Evolutionary conservation across 805 yeast species (phyloP), one percentile per base, ranked within the genome.

Genomic region (Lipomyces sp.): DNA sequence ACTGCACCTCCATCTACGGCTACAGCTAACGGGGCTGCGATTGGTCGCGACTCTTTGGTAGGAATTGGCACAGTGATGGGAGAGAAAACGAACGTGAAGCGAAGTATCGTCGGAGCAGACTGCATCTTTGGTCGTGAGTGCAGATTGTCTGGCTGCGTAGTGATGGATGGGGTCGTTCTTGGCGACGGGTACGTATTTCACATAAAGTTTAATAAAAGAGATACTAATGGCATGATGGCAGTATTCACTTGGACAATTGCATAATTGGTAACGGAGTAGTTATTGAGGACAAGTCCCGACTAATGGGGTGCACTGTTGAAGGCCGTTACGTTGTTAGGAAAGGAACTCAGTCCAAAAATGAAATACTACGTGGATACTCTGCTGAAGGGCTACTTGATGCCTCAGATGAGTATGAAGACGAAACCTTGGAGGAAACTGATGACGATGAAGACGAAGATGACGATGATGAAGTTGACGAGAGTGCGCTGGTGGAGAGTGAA

Each of bases 1-100:
- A 34, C 77, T 67, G 62, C 72, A 63, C 65, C 69, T 57, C 67
- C 61, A 50, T 59, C 71, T 13, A 64, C 66, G 39, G 63, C 71
- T 35, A 65, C 70, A 32, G 70, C 73, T 53, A 56, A 65, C 18
- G 71, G 71, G 54, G 94, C 97, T 0, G 88, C 89, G 15, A 85
- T 95, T 45, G 98, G 98, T 64, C 88, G 87, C 1, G 99, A 94
- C 77, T 90, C 97, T 0, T 77, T 88, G 50, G 87, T 94, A 11
- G 98, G 94, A 10, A 82, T 80, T 10, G 79, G 81, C 48, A 84
- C 94, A n/a, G 77, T 76, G 1, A 76, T 95, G 62, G 95, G 92
- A 24, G 98, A 92, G 73, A 86, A 86, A 71, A 89, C 97, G 29
- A 90, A 88, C 75, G 91, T 95, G 60, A 95, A 95, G 79, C 85